phyloP scores from a whole-genome alignment of 441 rosid species.

The Eutrema salsugineum region DNA sequence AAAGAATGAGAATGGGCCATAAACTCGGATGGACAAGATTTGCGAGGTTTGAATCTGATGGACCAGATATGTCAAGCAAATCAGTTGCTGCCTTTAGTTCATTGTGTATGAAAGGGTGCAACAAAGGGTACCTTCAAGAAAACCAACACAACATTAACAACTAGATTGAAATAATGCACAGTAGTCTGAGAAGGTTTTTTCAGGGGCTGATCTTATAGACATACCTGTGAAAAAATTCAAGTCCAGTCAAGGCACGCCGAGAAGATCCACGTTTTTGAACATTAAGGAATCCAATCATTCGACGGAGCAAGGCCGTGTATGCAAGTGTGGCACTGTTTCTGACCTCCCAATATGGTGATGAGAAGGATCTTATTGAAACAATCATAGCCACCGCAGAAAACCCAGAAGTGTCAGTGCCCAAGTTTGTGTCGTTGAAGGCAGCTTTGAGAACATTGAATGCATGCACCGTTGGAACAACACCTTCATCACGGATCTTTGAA shows the following conservation, averaged over 20 bases:
- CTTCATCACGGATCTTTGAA: slow-evolving; percentile 93
- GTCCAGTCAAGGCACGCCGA: slow-evolving; percentile 83
- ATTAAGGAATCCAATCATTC: slow-evolving; percentile 92
- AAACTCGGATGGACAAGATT: slow-evolving; percentile 92
- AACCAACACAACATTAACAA: slow-evolving; percentile 10
- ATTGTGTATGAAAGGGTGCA: slow-evolving; percentile 79
- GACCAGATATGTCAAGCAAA: slow-evolving; percentile 49
- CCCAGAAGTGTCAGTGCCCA: slow-evolving; percentile 93
- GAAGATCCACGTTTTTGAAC: slow-evolving; percentile 89
- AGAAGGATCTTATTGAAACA: slow-evolving; percentile 74
- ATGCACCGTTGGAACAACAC: slow-evolving; percentile 93
- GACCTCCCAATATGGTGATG: slow-evolving; percentile 98
- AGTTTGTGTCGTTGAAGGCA: slow-evolving; percentile 92
- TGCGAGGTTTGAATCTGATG: slow-evolving; percentile 57
- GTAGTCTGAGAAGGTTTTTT: background rate
- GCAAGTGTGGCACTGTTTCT: slow-evolving; percentile 95
- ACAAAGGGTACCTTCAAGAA: slow-evolving; percentile 69
- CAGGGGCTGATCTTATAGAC: background rate
- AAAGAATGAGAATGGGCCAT: slow-evolving; percentile 91
- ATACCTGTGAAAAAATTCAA: slow-evolving; percentile 96
- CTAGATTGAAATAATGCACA: background rate
- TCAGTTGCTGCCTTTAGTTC: slow-evolving; percentile 84
- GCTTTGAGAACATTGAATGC: slow-evolving; percentile 94
- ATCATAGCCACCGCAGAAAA: slow-evolving; percentile 94
- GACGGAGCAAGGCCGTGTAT: slow-evolving; percentile 85